These are phyloP conservation scores for Jaminaea rosea DNA, from an alignment of 1,284 basidiomycete species.

Conservation along the genomic window DNA sequence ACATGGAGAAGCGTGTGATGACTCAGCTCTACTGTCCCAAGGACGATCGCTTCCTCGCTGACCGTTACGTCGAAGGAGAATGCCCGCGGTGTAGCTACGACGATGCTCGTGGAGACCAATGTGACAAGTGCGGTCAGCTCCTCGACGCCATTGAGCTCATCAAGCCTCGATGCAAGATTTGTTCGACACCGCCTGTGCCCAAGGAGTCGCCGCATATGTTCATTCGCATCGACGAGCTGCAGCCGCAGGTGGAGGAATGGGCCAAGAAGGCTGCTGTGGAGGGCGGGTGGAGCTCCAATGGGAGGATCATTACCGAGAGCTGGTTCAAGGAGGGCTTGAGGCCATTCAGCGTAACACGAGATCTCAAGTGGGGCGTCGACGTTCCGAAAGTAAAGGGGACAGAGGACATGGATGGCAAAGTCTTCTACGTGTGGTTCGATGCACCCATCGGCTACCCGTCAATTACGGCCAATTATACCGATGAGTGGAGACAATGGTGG, in stretches of 20 bases:
- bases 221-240: slow-evolving; percentile 72
- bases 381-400: slow-evolving; percentile 56
- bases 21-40: slow-evolving; percentile 42
- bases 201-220: slow-evolving; percentile 82
- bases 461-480: slow-evolving; percentile 90
- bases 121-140: slow-evolving; percentile 85
- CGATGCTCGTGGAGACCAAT: slow-evolving; percentile 96
- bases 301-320: slow-evolving; percentile 83
- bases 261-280: slow-evolving; percentile 68
- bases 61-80: slow-evolving; percentile 44
- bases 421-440: slow-evolving; percentile 92
- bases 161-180: slow-evolving; percentile 88
- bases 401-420: slow-evolving; percentile 81
- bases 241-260: slow-evolving; percentile 79
- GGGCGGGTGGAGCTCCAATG: slow-evolving; percentile 86
- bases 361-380: slow-evolving; percentile 92
- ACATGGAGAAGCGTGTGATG: slow-evolving; percentile 41
- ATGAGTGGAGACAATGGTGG: slow-evolving; percentile 97
- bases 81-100: slow-evolving; percentile 46
- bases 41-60: slow-evolving; percentile 41
- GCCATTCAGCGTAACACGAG: slow-evolving; percentile 84
- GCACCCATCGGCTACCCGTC: slow-evolving; percentile 95
- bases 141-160: slow-evolving; percentile 81
- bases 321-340: slow-evolving; percentile 77
- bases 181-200: slow-evolving; percentile 60